Base-by-base conservation (phyloP, 176 grass and related monocot species). In the Oryza meridionalis region DNA sequence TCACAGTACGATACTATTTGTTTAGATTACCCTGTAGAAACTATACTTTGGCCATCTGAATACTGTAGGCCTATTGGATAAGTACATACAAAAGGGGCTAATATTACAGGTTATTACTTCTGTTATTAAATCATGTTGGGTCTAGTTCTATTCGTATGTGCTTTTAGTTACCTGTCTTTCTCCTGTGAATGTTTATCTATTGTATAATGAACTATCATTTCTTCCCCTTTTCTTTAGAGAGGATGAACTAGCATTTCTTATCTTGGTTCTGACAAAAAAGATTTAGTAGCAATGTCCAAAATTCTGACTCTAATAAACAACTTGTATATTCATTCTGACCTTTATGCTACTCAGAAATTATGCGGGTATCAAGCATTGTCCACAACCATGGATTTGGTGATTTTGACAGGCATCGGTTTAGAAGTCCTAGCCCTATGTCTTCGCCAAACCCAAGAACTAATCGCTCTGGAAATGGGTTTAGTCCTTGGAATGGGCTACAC, bases 401-500 rank as follows among this genome's bases (percentile, higher is more conserved):
- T 87, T 94, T 88, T 17, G 90, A 94, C 44, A 87, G 81, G 82
- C 79, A 91, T 61, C 81, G 87, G 9, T 86, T 84, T 61, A 90
- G 90, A 92, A 97, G 95, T 71, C 92, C 92, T 58, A 97, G 90
- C 81, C 92, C 92, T 4, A 94, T 97, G 82, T 92, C 92, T 45
- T 92, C 84, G 78, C 86, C 90, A 75, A 94, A 97, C 72, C 90
- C 86, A 16, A 94, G 89, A 82, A 91, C 88, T 69, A 97, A 86
- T 91, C 77, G 86, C 12, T 63, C 83, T 25, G 84, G 84, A 79
- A 97, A 88, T 11, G 88, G 88, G 65, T 91, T 94, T 8, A 90
- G 90, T 86, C 88, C 87, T 75, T 92, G 88, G 95, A 88, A 63
- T 49, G 88, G 90, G 69, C 74, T 90, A 33, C 86, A 86, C 33